Evolutionary conservation across 177 flowering plant species (phyloP).

Genomic region (Telopea speciosissima): DNA sequence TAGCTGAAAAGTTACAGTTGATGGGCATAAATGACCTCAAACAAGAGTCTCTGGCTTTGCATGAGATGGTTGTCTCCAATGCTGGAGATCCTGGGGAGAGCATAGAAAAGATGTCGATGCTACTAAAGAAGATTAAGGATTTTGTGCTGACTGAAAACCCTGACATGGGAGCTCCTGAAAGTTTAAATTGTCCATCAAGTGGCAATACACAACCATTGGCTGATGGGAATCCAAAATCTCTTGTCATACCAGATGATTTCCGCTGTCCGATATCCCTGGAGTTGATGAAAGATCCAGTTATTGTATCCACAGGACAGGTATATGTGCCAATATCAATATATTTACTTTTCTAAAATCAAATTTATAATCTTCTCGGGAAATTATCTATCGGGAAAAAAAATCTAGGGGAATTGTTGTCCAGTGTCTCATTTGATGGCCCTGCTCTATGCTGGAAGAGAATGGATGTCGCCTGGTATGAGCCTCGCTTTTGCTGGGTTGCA

Average conservation of each 20-base stretch:
- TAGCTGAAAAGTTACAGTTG: slow-evolving; percentile 72
- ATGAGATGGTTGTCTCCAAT: slow-evolving; percentile 75
- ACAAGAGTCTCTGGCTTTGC: slow-evolving; percentile 84
- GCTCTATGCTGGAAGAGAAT: too few relatives aligned
- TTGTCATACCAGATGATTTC: slow-evolving; percentile 83
- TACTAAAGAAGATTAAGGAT: slow-evolving; percentile 79
- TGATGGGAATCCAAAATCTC: slow-evolving; percentile 36
- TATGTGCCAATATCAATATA: background rate
- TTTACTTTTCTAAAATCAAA: background rate
- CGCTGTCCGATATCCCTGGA: slow-evolving; percentile 96
- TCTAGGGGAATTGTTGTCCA: too few relatives aligned
- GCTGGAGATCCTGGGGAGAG: slow-evolving; percentile 79
- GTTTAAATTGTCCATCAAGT: slow-evolving; percentile 31
- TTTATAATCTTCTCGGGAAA: background rate
- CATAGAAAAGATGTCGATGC: slow-evolving; percentile 80
- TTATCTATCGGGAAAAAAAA: background rate
- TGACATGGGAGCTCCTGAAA: slow-evolving; percentile 34
- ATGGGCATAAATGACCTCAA: slow-evolving; percentile 60
- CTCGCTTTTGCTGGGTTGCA: too few relatives aligned
- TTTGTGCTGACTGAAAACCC: slow-evolving; percentile 76
- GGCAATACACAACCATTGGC: slow-evolving; percentile 29
- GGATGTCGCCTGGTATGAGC: too few relatives aligned
- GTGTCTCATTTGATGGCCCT: too few relatives aligned
- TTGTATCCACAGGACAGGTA: slow-evolving; percentile 99
- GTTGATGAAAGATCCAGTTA: slow-evolving; percentile 95